Evolutionary conservation across 306 rosid species (phyloP).

Genomic region (Vigna unguiculata): DNA sequence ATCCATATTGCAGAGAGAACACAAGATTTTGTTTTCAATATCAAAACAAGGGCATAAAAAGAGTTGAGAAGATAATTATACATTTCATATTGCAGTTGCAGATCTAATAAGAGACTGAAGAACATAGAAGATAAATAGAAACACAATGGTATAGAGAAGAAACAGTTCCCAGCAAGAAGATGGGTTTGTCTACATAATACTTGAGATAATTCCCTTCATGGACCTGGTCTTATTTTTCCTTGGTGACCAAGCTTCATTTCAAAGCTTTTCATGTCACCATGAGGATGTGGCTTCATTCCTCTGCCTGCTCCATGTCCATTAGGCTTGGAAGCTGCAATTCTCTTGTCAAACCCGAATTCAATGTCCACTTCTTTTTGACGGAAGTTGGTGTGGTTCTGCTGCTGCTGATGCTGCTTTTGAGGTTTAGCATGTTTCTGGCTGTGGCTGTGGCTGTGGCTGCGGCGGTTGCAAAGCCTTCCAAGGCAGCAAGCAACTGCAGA

Average conservation of each 20-base stretch:
- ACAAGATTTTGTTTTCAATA: background rate
- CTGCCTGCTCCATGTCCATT: slow-evolving; percentile 52
- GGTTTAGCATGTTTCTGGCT: slow-evolving; percentile 51
- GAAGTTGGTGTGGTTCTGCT: slow-evolving; percentile 41
- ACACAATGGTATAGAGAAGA: slow-evolving; percentile 29
- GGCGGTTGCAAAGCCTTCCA: slow-evolving; percentile 81
- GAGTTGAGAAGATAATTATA: slow-evolving; percentile 41
- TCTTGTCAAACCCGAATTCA: slow-evolving; percentile 77
- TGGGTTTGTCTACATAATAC: slow-evolving; percentile 27
- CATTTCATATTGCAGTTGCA: slow-evolving; percentile 47
- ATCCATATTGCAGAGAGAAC: slow-evolving; percentile 20
- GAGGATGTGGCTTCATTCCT: slow-evolving; percentile 45
- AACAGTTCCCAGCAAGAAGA: slow-evolving; percentile 40
- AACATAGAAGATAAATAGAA: slow-evolving; percentile 43
- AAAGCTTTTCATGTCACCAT: slow-evolving; percentile 55
- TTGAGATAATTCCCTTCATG: slow-evolving; percentile 39
- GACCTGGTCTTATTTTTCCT: slow-evolving; percentile 52
- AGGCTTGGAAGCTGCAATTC: slow-evolving; percentile 55
- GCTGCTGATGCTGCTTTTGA: slow-evolving; percentile 50
- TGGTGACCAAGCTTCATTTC: slow-evolving; percentile 56
- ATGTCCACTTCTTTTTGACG: slow-evolving; percentile 62
- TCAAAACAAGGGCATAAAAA: slow-evolving; percentile 26
- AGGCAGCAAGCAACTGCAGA: slow-evolving; percentile 90
- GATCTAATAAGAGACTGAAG: slow-evolving; percentile 42
- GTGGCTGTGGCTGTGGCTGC: slow-evolving; percentile 36